Percentiles rank a stretch among this genome's conserved stretches.
phyloP scores from a whole-genome alignment of 2,329 filamentous ascomycete species.

The Calonectria pseudoturangicola region DNA sequence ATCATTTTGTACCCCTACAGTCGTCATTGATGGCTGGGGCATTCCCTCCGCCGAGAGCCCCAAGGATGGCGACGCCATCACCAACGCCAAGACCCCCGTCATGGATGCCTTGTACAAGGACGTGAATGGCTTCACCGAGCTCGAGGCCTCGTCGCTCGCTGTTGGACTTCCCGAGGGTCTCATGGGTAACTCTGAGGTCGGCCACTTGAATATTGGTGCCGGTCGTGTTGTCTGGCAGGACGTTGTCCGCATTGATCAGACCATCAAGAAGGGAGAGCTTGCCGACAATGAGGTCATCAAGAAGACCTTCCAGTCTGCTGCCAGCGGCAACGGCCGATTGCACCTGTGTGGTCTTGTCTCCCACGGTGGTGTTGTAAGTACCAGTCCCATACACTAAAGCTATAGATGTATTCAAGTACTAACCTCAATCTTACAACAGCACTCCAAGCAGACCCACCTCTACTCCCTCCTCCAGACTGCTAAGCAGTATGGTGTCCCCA shows the following conservation, averaged over 20 bases:
- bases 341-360: conserved; percentile 95
- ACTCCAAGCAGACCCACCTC: conserved; percentile 96
- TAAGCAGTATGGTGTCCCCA: conserved; percentile 89
- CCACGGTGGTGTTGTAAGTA: conserved; percentile 89
- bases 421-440: conserved; percentile 67
- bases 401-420: conserved; percentile 20
- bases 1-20: conserved; percentile 74
- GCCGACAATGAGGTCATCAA: conserved; percentile 85
- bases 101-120: conserved; percentile 95
- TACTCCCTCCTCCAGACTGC: conserved; percentile 91
- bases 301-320: conserved; percentile 84
- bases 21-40: conserved; percentile 99
- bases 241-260: conserved; percentile 95
- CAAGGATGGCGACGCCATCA: conserved; percentile 94
- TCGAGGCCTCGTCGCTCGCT: conserved; percentile 96
- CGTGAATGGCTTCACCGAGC: conserved; percentile 89
- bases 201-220: conserved; percentile 98
- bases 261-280: conserved; percentile 89
- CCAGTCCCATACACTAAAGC: conserved; percentile 15
- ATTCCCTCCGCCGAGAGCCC: conserved; percentile 87
- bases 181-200: conserved; percentile 99
- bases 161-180: conserved; percentile 96
- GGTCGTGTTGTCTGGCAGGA: conserved; percentile 99
- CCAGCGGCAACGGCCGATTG: conserved; percentile 91
- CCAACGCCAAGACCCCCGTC: conserved; percentile 91